phyloP scores from a whole-genome alignment of 345 rosid species.

The Schrenkiella parvula region DNA sequence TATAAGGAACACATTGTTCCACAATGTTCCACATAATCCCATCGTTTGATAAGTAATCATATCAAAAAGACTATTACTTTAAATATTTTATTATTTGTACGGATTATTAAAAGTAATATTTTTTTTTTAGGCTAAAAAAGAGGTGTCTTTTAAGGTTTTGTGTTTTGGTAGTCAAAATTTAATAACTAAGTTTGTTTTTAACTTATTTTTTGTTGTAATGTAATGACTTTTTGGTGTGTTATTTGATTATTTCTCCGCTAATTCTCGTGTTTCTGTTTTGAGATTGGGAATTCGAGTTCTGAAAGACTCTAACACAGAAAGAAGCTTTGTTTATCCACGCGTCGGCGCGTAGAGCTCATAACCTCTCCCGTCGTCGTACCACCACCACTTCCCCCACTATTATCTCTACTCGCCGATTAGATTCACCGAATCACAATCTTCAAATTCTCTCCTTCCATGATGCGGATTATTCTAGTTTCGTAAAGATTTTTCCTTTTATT shows the following conservation, averaged over 20 bases:
- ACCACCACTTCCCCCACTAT: slow-evolving; percentile 4
- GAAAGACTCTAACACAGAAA: background rate
- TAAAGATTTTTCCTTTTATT: background rate
- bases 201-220: slow-evolving; percentile 1
- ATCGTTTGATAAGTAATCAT: no score
- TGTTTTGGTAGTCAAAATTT: slow-evolving; percentile 3
- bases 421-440: slow-evolving; percentile 30
- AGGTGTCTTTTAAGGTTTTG: no score
- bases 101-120: no score
- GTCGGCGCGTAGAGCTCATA: slow-evolving; percentile 12
- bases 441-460: background rate
- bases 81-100: no score
- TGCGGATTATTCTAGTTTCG: background rate
- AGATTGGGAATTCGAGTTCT: background rate
- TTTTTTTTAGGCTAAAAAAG: no score
- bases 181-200: slow-evolving; percentile 20
- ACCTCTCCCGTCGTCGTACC: slow-evolving; percentile 15
- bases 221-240: slow-evolving; percentile 14
- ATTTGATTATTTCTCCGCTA: slow-evolving; percentile 12
- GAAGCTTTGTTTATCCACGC: background rate
- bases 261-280: no score
- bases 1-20: no score
- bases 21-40: no score
- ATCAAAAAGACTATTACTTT: no score
- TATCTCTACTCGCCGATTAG: slow-evolving; percentile 19